Conservation (phyloP, 768 basidiomycete species). For the Termitomyces sp. region DNA sequence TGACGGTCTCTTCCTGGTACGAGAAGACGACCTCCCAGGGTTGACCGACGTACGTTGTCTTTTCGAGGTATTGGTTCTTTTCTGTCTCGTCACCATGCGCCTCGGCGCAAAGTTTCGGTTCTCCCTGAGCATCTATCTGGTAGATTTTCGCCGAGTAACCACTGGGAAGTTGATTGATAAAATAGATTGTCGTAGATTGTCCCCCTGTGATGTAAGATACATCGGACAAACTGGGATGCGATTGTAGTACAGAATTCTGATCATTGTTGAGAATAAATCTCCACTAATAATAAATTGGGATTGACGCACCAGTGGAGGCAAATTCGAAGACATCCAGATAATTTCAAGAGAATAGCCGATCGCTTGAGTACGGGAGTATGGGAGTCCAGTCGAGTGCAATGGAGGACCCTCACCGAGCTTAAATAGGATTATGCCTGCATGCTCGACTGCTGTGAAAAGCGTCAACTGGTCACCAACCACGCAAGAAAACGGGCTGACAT, state of each 20-base stretch:
- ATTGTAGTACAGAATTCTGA: neutral
- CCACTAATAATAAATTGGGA: neutral
- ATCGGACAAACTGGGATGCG: neutral
- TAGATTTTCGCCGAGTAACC: neutral
- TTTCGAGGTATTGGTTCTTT: no score
- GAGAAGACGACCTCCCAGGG: constrained; percentile 8
- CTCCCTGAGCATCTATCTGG: neutral
- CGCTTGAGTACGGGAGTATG: neutral
- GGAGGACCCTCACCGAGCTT: neutral
- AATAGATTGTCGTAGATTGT: neutral
- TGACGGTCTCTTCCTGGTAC: neutral
- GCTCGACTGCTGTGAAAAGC: neutral
- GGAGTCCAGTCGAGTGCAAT: neutral
- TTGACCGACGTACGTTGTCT: neutral
- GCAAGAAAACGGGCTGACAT: neutral
- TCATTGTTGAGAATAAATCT: neutral
- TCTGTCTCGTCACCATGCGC: rapidly evolving
- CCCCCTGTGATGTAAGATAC: neutral
- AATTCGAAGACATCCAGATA: neutral
- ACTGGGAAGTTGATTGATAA: neutral
- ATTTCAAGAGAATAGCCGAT: neutral
- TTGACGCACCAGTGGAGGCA: no score
- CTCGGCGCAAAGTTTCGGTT: no score
- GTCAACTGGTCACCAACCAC: neutral
- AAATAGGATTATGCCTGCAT: neutral